Evolutionary conservation across 345 rosid genomes (phyloP).

Genomic region (Heritiera fomes): DNA sequence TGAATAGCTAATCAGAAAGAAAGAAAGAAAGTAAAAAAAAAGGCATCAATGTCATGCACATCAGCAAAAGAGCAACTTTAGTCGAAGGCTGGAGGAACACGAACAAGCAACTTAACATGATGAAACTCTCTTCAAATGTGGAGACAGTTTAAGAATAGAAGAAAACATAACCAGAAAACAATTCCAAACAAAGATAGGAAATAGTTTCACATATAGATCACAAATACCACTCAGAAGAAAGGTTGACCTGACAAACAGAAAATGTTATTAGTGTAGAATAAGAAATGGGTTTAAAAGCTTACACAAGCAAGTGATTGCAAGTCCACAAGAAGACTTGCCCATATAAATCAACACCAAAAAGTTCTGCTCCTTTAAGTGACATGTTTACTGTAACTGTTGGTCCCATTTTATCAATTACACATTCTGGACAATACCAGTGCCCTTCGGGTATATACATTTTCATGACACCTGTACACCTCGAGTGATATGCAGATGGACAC

Average conservation of each 20-base stretch:
- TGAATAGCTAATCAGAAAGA: background rate
- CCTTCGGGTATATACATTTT: constrained; percentile 89
- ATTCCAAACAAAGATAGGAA: background rate
- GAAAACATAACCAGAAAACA: background rate
- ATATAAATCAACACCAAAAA: constrained; percentile 76
- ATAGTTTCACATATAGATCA: background rate
- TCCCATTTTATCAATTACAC: constrained; percentile 63
- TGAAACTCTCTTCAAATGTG: constrained; percentile 9
- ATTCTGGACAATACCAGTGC: constrained; percentile 93
- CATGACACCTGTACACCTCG: constrained; percentile 85
- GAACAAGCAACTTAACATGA: background rate
- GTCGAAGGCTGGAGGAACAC: background rate
- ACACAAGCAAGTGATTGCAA: constrained; percentile 90
- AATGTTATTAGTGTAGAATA: background rate
- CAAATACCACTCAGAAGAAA: constrained; percentile 3
- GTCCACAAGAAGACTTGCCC: constrained; percentile 88
- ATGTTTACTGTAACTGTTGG: constrained; percentile 56
- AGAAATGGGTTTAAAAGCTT: constrained; percentile 47
- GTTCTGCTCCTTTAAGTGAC: constrained; percentile 76
- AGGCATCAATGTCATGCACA: background rate
- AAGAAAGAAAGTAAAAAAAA: background rate
- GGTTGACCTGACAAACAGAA: background rate
- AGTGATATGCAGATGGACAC: constrained; percentile 92
- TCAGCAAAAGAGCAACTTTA: constrained; percentile 4
- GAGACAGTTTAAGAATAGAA: constrained; percentile 18